A percentile compares a stretch with the other conserved stretches of the same genome.
These are phyloP conservation scores for Cordyceps tenuipes DNA, from an alignment of 2,329 filamentous ascomycete species.

Conservation along the genomic window DNA sequence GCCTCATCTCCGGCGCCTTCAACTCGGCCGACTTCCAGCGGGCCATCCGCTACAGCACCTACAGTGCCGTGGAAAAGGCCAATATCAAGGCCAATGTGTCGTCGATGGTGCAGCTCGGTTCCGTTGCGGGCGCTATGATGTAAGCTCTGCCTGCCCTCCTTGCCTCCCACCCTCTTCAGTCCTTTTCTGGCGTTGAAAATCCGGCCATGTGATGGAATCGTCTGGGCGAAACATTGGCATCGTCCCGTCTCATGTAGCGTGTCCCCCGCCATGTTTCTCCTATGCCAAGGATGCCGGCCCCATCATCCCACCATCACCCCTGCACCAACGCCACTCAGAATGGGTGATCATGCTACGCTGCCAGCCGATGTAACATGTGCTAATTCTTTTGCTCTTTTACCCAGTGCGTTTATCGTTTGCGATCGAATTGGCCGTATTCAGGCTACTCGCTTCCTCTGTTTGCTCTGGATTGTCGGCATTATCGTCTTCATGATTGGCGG, in stretches of 20 bases:
- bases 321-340: background rate
- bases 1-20: constrained; percentile 65
- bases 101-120: constrained; percentile 74
- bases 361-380: background rate
- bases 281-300: constrained; percentile 2
- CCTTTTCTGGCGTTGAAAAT: background rate
- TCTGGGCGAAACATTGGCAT: constrained; percentile 3
- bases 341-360: background rate
- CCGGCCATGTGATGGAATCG: background rate
- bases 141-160: constrained; percentile 18
- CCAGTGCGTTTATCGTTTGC: constrained; percentile 49
- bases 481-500: constrained; percentile 47
- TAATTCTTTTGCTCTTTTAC: background rate
- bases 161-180: background rate
- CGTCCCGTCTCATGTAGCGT: background rate
- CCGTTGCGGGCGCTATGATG: constrained; percentile 60
- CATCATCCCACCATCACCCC: background rate
- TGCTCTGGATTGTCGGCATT: constrained; percentile 50
- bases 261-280: background rate
- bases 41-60: constrained; percentile 48
- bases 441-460: constrained; percentile 50
- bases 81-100: constrained; percentile 71
- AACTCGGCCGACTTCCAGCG: constrained; percentile 56
- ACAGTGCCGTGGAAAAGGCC: constrained; percentile 45
- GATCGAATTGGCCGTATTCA: constrained; percentile 55